phyloP scores from a whole-genome alignment of 495 filamentous ascomycete genomes.

The Gamarada debralockiae region DNA sequence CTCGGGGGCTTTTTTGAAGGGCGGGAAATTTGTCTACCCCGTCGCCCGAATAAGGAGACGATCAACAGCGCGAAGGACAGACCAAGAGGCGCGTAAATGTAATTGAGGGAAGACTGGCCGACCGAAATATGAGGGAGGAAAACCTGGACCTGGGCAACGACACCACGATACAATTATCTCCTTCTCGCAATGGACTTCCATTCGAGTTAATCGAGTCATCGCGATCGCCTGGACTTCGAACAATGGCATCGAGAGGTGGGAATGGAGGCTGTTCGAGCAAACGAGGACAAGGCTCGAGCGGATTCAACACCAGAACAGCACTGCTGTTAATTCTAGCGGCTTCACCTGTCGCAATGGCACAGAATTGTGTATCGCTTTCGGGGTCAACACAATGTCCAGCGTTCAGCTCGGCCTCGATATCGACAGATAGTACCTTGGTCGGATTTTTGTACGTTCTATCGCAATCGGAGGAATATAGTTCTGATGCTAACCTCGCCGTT shows the following conservation, averaged over 20 bases:
- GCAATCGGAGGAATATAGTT: background rate
- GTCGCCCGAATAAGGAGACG: background rate
- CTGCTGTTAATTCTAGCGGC: slow-evolving; percentile 30
- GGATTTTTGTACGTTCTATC: slow-evolving; percentile 67
- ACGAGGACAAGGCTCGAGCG: slow-evolving; percentile 11
- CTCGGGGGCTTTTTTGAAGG: slow-evolving; percentile 11
- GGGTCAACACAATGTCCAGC: slow-evolving; percentile 79
- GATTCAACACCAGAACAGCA: slow-evolving; percentile 15
- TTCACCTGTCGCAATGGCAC: slow-evolving; percentile 31
- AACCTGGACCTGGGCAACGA: slow-evolving; percentile 8
- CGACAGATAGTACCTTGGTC: slow-evolving; percentile 60
- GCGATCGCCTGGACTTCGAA: slow-evolving; percentile 1
- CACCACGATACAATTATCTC: slow-evolving; percentile 5
- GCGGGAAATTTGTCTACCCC: slow-evolving; percentile 12
- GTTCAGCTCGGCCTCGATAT: slow-evolving; percentile 78
- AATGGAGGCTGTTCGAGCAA: background rate
- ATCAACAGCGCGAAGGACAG: slow-evolving; percentile 5
- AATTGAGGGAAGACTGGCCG: slow-evolving; percentile 11
- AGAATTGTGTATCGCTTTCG: slow-evolving; percentile 70
- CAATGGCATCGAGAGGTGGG: slow-evolving; percentile 5
- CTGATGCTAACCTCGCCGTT: slow-evolving; percentile 2
- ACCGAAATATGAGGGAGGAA: slow-evolving; percentile 23
- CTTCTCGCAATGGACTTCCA: slow-evolving; percentile 10
- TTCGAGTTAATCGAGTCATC: slow-evolving; percentile 3
- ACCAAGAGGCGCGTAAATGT: slow-evolving; percentile 13